phyloP scores from a whole-genome alignment of 257 asterid species.

The Nicotiana tomentosiformis region DNA sequence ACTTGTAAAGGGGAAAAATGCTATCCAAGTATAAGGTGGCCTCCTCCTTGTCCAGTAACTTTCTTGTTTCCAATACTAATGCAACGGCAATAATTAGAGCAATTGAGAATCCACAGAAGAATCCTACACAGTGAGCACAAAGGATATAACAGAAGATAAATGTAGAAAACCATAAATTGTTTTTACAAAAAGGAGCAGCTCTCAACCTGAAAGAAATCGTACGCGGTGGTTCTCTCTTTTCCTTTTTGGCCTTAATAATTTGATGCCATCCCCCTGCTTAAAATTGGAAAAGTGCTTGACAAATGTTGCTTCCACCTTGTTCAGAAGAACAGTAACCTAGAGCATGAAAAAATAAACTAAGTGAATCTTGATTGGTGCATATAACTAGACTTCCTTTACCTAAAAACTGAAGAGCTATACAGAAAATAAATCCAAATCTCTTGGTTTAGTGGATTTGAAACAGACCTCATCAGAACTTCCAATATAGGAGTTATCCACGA shows the following conservation, averaged over 20 bases:
- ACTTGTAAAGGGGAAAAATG: constrained; percentile 66
- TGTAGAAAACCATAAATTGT: not conserved
- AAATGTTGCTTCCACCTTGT: constrained; percentile 45
- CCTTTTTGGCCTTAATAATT: constrained; percentile 36
- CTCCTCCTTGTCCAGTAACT: constrained; percentile 31
- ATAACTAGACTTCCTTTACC: not conserved
- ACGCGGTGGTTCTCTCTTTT: constrained; percentile 38
- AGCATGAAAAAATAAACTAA: not conserved
- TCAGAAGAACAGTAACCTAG: constrained; percentile 43
- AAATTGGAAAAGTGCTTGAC: constrained; percentile 54
- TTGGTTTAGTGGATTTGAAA: not conserved
- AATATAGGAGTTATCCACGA: constrained; percentile 47
- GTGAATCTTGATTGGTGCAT: not conserved
- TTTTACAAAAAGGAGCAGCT: not conserved
- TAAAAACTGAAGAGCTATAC: not conserved
- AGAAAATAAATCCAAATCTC: not conserved
- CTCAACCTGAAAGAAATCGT: constrained; percentile 42
- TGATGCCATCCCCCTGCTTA: constrained; percentile 45
- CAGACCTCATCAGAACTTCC: constrained; percentile 58
- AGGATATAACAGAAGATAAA: not conserved
- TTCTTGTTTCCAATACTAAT: constrained; percentile 33
- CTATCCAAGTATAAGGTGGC: constrained; percentile 44
- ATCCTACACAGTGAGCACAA: constrained; percentile 29
- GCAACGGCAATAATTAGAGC: constrained; percentile 42
- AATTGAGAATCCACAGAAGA: constrained; percentile 45